Base-by-base conservation (phyloP, 495 filamentous ascomycete species). In the Daldinia concentrica region DNA sequence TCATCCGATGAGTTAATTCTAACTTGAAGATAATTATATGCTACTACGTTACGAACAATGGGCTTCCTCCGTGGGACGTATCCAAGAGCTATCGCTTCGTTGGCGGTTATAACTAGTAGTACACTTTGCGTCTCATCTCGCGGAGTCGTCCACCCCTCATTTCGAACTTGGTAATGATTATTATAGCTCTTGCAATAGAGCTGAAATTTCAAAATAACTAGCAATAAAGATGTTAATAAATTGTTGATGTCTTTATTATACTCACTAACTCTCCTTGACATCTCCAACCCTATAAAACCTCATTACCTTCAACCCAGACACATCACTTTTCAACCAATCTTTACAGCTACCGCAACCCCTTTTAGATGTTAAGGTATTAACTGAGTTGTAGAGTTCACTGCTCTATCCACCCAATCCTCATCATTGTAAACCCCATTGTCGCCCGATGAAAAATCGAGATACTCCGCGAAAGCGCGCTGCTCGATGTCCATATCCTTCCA, bases 401-500 rank as follows among this genome's bases (percentile, higher is more conserved):
- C 34, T 14, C 3, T 14, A 36, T 36, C 14, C 34, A 14, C 12
- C 34, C 34, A 36, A 0, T 36, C 34, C 4, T 36, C 34, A 12
- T 60, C 19, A 12, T 65, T 52, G 12, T 34, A 34, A 24, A 45
- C 34, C 4, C 12, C 24, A 55, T 36, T 39, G 8, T 29, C 55
- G 34, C 34, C 29, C 45, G 34, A 17, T 14, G 59, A 22, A 9
- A 62, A 63, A 15, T 62, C 64, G 7, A 82, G 63, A 34, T 81
- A 81, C 11, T 79, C 79, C 8, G 74, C 79, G 71, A 82, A 83
- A 11, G 80, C 72, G 14, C 77, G 58, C 61, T 82, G 76, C 72
- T 82, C 79, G 12, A 81, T 41, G 52, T 82, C 80, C 69, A 81
- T 73, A 51, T 81, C 78, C 75, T 76, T 76, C 79, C 76, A 84